Evolutionary conservation across 1,284 basidiomycete species (phyloP).

Genomic region (Moniliophthora roreri): DNA sequence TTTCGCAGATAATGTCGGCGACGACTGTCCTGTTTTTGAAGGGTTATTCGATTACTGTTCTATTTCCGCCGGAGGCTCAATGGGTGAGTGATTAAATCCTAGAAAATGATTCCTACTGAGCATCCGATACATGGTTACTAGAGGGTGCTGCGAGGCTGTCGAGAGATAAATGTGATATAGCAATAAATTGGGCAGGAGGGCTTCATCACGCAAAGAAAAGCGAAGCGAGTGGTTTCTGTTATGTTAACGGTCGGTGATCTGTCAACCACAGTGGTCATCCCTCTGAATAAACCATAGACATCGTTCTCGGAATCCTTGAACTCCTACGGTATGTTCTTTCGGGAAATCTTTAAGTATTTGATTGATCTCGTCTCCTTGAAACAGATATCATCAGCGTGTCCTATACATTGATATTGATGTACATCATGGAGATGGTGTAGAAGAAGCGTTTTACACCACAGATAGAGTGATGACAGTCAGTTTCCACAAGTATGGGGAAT

Average conservation of each 20-base stretch:
- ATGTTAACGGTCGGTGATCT: slow-evolving; percentile 81
- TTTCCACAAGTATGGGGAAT: slow-evolving; percentile 99
- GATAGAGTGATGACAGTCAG: slow-evolving; percentile 98
- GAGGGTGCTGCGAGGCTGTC: slow-evolving; percentile 97
- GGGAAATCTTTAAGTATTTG: not conserved
- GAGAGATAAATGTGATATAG: slow-evolving; percentile 97
- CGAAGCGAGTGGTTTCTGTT: slow-evolving; percentile 98
- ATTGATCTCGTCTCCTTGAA: not conserved
- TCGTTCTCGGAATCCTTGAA: slow-evolving; percentile 96
- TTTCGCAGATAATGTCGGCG: slow-evolving; percentile 51
- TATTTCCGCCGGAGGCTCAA: slow-evolving; percentile 97
- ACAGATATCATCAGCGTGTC: slow-evolving; percentile 90
- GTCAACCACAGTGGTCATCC: not conserved
- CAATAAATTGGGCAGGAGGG: slow-evolving; percentile 98
- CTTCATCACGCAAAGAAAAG: slow-evolving; percentile 99
- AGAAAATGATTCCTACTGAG: not conserved
- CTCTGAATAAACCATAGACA: slow-evolving; percentile 54
- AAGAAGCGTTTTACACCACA: slow-evolving; percentile 99
- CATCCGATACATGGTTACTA: slow-evolving; percentile 30
- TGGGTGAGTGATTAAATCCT: slow-evolving; percentile 65
- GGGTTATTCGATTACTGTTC: slow-evolving; percentile 98
- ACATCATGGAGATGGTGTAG: slow-evolving; percentile 98
- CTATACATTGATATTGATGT: slow-evolving; percentile 99
- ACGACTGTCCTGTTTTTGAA: slow-evolving; percentile 98
- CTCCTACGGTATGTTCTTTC: slow-evolving; percentile 67